Evolutionary conservation across 345 rosid genomes (phyloP), one percentile per base, ranked within the genome.

Genomic region (Euphorbia peplus): DNA sequence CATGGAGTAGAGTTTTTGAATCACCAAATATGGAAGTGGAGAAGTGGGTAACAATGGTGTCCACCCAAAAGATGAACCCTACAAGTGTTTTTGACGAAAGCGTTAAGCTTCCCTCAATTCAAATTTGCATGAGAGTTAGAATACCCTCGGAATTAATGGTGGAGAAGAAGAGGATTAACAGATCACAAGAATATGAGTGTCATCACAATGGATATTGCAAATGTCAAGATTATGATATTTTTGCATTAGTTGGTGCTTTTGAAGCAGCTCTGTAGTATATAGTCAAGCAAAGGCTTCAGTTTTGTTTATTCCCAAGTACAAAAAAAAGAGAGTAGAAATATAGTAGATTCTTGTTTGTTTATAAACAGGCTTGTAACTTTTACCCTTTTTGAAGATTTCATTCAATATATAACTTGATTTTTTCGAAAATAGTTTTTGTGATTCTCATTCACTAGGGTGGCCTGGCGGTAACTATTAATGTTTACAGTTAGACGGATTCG

Each of bases 21-120:
- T 76, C 81, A 68, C 81, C 87, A 55, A 63, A 77, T 7, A 69
- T 82, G 87, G 86, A 76, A 47, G 67, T 88, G 25, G 83, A 84
- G 37, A 76, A 60, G 22, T 87, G 88, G 88, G 78, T 82, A 3
- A 44, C 53, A 37, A 70, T 84, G 77, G 70, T 30, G 39, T 37
- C 82, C 3, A 56, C 13, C 28, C 72, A 69, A 6, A 68, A 47
- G 10, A 19, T 19, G 12, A 19, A 44, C 18, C 15, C 1, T 14
- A 10, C 61, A 9, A n/a, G 3, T 5, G 72, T 67, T 60, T 58
- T 25, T 51, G 73, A 46, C 13, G 47, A 48, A 29, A 73, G 56
- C 11, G 57, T 66, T 11, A 81, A 81, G 76, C 81, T 83, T 68
- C 87, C 87, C 56, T 78, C 84, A 2, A 46, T 84, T 57, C 75